Evolutionary conservation across 495 filamentous ascomycete species (phyloP), one percentile per base, ranked within the genome.

Genomic region (Amniculicola lignicola): DNA sequence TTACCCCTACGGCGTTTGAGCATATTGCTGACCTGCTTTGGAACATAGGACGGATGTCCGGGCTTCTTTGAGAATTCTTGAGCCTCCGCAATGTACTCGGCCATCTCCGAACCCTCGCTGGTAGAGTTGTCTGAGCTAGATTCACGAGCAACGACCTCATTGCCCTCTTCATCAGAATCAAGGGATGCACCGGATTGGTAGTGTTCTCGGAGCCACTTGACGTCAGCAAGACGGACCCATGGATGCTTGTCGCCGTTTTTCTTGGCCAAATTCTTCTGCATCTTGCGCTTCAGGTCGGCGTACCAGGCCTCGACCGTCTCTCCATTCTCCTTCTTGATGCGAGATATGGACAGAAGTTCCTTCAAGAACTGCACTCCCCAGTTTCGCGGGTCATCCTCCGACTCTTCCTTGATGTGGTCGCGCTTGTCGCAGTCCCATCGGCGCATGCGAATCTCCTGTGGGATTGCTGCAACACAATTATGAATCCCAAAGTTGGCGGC

Each of bases 281-380:
- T n/a, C n/a, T n/a, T n/a, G n/a, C n/a, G n/a, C n/a, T n/a, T n/a
- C n/a, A n/a, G n/a, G n/a, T n/a, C n/a, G n/a, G n/a, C n/a, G n/a
- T n/a, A n/a, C n/a, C n/a, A n/a, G n/a, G n/a, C n/a, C n/a, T n/a
- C n/a, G n/a, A n/a, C n/a, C n/a, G n/a, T n/a, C n/a, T n/a, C n/a
- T n/a, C n/a, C n/a, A n/a, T 61, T 43, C 9, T 45, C 57, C 15
- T 23, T 31, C 23, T 28, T 54, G 27, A 54, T 25, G 28, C 38
- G 44, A 10, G 57, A 38, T 21, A 54, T 54, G 10, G 36, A 23
- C 4, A 50, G 16, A 3, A 55, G 44, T 19, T 50, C 57, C 24
- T 51, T 54, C 19, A 61, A 51, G 35, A 61, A 55, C 18, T 49
- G 51, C 25, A 55, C 51, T 33, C 50, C 57, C 57, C 57, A 61